Base-by-base conservation (phyloP, 2,329 filamentous ascomycete genomes). In the Ilyonectria mors-panacis region DNA sequence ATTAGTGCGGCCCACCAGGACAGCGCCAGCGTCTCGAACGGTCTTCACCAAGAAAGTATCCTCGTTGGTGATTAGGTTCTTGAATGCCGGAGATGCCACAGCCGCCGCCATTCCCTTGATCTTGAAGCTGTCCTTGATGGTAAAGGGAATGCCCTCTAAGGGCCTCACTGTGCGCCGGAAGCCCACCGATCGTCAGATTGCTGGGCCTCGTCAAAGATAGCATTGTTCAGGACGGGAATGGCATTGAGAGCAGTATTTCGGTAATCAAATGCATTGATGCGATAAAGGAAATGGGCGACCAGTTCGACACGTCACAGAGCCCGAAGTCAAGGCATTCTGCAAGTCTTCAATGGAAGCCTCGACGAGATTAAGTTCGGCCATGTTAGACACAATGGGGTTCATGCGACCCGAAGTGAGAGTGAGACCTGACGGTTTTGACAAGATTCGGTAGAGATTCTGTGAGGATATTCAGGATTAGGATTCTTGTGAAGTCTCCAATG, bases 81-180 rank as follows among this genome's bases (percentile, higher is more conserved):
- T 73, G 61, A 90, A 86, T 0, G 87, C 88, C 2, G 86, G 85
- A 0, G 87, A 89, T 3, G 87, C 88, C 47, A 81, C 78, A 0
- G 86, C 86, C 6, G 85, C 84, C 0, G 82, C 86, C 81, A 89
- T 83, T 8, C 85, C 85, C 48, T 82, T 80, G 42, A 86, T 82
- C 70, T 85, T 88, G 79, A 85, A 89, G 72, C 82, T 86, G 72
- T 90, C 87, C 75, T 90, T 89, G 69, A 88, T 80, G 0, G 86
- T 87, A 70, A 82, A 89, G 0, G 87, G 87, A 17, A 90, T 87
- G 2, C 88, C 86, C 69, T 89, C 86, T 1, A 89, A 78, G 1
- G 48, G 23, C 0, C 65, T 35, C 4, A 62, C n/a, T n/a, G n/a
- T n/a, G 6, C n/a, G 1, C 67, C 67, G 0, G 54, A 50, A 17